Evolutionary conservation across 768 basidiomycete species (phyloP), one percentile per base, ranked within the genome.

Genomic region (Termitomyces sp.): DNA sequence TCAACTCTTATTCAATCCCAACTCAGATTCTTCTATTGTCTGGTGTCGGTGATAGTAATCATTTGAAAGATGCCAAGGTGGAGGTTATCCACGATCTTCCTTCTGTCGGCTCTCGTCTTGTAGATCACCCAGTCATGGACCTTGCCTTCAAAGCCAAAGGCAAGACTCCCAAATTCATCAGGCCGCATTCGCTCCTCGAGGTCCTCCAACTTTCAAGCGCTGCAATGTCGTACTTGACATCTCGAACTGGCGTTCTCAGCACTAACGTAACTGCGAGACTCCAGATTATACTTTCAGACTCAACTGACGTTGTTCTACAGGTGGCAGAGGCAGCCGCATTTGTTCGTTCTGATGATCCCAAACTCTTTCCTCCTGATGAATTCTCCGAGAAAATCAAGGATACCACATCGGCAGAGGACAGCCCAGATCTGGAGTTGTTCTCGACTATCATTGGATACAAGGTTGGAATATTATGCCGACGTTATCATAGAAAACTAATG

Each of bases 71-170:
- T 10, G 70, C 82, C 58, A 67, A 69, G 15, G 85, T 94, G 40
- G 75, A 80, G 0, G 71, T 86, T 31, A 66, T 86, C 16, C 65
- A 80, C 7, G 82, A 93, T 59, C 77, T 86, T 5, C 86, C 90
- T 0, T 83, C 81, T 9, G 90, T 94, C 13, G 93, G 93, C 10
- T 73, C 78, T 20, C 81, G 90, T 64, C 78, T 94, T 29, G 71
- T 80, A 47, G 93, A 95, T 66, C 93, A 95, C 60, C 75, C 78
- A 1, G 74, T 78, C 25, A 75, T 88, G 51, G 74, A 79, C 61
- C 54, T 86, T 22, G 73, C 77, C 56, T 74, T 84, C 66, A 78
- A 75, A 62, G 82, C 82, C 57, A 84, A 79, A 56, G 72, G 76
- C 44, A 54, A 64, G 1, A 79, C 82, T 1, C 52, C 79, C 22